Percentiles rank a stretch among this genome's conserved stretches.
These are phyloP conservation scores for Furcasterigmium furcatum DNA, from an alignment of 2,329 filamentous ascomycete species.

Conservation along the genomic window DNA sequence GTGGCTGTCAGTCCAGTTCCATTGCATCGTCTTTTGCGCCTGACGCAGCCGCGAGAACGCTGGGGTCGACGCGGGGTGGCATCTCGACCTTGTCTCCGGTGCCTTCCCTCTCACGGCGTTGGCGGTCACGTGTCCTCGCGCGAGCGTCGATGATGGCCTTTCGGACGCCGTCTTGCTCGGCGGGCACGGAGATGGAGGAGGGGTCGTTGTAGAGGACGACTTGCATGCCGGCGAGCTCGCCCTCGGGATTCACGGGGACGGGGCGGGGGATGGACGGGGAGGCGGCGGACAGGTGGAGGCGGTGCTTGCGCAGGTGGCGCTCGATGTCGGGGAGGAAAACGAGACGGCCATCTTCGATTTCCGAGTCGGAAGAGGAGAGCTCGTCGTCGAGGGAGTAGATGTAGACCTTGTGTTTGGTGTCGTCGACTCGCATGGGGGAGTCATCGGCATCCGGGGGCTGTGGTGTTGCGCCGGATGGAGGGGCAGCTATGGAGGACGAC, in stretches of 20 bases:
- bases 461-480: not conserved
- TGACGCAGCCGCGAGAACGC: not conserved
- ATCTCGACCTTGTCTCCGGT: conserved; percentile 12
- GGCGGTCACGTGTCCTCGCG: conserved; percentile 60
- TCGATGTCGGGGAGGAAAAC: conserved; percentile 85
- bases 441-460: conserved; percentile 39
- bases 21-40: conserved; percentile 52
- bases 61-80: conserved; percentile 7
- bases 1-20: conserved; percentile 54
- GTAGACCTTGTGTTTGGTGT: conserved; percentile 83
- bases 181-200: conserved; percentile 69
- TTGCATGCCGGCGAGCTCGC: conserved; percentile 60
- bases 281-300: conserved; percentile 61
- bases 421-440: conserved; percentile 80
- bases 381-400: conserved; percentile 90
- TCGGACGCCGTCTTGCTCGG: conserved; percentile 73
- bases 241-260: conserved; percentile 55
- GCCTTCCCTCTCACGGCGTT: conserved; percentile 27
- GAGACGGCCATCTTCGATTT: conserved; percentile 58
- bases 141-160: conserved; percentile 81
- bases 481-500: conserved; percentile 6
- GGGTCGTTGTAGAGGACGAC: conserved; percentile 84
- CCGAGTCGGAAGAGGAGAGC: conserved; percentile 59
- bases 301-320: conserved; percentile 70
- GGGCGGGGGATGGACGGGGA: conserved; percentile 51